Evolutionary conservation across 352 stramenopile genomes (phyloP).

Genomic region (Phytophthora cactorum): DNA sequence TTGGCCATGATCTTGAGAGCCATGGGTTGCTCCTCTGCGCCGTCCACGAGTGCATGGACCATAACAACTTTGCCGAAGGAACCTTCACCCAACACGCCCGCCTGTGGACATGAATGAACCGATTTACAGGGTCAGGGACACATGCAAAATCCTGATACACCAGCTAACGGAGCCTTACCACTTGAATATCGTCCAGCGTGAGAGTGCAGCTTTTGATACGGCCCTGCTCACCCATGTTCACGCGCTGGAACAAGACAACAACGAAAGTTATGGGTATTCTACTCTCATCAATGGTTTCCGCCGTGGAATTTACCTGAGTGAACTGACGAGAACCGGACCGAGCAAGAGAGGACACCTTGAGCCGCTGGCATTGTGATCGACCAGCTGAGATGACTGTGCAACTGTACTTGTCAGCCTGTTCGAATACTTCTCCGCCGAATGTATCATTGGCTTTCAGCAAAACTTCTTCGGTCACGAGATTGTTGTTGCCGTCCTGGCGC

Average conservation of each 20-base stretch:
- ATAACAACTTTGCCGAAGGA: constrained; percentile 97
- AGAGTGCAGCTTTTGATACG: constrained; percentile 60
- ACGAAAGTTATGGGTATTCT: constrained; percentile 5
- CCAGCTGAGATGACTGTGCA: constrained; percentile 67
- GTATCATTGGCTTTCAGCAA: constrained; percentile 81
- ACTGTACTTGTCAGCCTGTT: constrained; percentile 56
- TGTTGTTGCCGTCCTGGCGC: constrained; percentile 36
- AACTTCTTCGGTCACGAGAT: constrained; percentile 47
- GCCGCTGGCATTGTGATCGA: constrained; percentile 65
- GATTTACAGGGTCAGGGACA: neutral
- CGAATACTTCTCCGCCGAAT: constrained; percentile 70
- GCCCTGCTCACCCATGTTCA: constrained; percentile 53
- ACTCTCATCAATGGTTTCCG: neutral
- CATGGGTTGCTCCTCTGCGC: constrained; percentile 62
- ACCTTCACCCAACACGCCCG: constrained; percentile 93
- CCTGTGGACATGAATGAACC: constrained; percentile 19
- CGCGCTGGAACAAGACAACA: constrained; percentile 33
- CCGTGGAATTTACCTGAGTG: constrained; percentile 44
- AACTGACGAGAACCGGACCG: constrained; percentile 64
- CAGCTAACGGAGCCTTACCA: constrained; percentile 38
- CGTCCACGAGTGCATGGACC: constrained; percentile 74
- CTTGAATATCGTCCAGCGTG: constrained; percentile 68
- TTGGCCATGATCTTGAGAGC: constrained; percentile 95
- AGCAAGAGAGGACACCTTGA: constrained; percentile 62
- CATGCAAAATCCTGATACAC: neutral